Evolutionary conservation across 192 early-diverging fungal species (phyloP).

Genomic region (Coemansia sp.): DNA sequence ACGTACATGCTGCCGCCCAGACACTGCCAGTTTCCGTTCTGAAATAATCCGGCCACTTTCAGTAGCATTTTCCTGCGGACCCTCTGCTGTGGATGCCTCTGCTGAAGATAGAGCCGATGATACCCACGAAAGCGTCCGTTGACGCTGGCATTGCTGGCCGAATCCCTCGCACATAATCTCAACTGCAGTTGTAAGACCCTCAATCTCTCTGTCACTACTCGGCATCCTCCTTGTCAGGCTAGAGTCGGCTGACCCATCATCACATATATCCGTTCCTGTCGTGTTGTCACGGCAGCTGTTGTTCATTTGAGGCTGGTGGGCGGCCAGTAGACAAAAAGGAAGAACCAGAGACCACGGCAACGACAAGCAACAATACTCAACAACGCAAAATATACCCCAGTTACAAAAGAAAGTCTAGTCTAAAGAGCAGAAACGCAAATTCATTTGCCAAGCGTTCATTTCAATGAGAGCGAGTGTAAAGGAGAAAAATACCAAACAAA

Average conservation of each 20-base stretch:
- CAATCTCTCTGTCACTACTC: constrained; percentile 1
- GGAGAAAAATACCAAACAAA: background rate
- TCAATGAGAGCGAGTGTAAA: background rate
- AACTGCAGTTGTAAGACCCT: constrained; percentile 4
- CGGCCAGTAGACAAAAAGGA: background rate
- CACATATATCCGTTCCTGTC: constrained; percentile 4
- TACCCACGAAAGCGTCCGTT: constrained; percentile 44
- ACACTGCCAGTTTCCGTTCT: constrained; percentile 3
- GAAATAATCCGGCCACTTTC: background rate
- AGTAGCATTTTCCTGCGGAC: background rate
- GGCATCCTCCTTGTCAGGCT: background rate
- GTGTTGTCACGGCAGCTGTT: constrained; percentile 2
- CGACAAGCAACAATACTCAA: background rate
- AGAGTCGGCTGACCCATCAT: background rate
- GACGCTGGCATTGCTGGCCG: constrained; percentile 22
- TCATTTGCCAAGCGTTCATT: background rate
- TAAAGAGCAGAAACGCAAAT: background rate
- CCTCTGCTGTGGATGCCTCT: constrained; percentile 8
- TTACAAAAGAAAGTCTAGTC: background rate
- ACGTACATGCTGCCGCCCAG: constrained; percentile 34
- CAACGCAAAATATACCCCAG: background rate
- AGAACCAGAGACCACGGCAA: background rate
- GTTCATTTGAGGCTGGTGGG: constrained; percentile 3
- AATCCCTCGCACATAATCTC: constrained; percentile 25
- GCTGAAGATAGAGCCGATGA: constrained; percentile 27